These are phyloP conservation scores for Colletotrichum sp. DNA, from an alignment of 2,329 filamentous ascomycete genomes.

Conservation along the genomic window DNA sequence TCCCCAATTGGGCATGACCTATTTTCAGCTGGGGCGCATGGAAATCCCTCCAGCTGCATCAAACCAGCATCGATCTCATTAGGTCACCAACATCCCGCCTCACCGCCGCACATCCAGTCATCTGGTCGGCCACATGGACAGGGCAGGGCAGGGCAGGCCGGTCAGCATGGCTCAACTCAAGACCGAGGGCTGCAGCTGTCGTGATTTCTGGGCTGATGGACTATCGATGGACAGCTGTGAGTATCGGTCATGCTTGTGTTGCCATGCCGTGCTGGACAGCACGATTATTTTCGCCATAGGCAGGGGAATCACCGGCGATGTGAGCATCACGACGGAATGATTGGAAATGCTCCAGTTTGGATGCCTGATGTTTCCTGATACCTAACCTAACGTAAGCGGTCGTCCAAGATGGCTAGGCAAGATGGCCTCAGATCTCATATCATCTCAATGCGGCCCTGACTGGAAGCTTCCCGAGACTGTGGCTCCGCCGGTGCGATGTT, in stretches of 20 bases:
- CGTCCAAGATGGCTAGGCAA: not conserved
- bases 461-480: not conserved
- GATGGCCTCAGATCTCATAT: not conserved
- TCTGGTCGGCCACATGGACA: not conserved
- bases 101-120: not conserved
- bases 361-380: not conserved
- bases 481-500: not conserved
- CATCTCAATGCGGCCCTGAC: not conserved
- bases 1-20: not conserved
- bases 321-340: too few relatives aligned
- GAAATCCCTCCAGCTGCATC: not conserved
- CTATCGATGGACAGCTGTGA: not conserved
- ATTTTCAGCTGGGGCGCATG: constrained; percentile 11
- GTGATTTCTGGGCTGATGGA: not conserved
- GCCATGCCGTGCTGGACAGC: not conserved
- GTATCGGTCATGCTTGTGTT: not conserved
- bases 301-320: not conserved
- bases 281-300: accelerated
- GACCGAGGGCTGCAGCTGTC: not conserved
- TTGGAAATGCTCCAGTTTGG: not conserved
- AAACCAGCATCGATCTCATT: not conserved
- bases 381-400: not conserved
- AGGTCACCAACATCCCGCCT: too few relatives aligned
- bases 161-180: not conserved
- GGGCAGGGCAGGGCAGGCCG: too few relatives aligned